These are phyloP conservation scores for Tillandsia fasciculata DNA, from an alignment of 176 grass and related monocot species.

Conservation along the genomic window DNA sequence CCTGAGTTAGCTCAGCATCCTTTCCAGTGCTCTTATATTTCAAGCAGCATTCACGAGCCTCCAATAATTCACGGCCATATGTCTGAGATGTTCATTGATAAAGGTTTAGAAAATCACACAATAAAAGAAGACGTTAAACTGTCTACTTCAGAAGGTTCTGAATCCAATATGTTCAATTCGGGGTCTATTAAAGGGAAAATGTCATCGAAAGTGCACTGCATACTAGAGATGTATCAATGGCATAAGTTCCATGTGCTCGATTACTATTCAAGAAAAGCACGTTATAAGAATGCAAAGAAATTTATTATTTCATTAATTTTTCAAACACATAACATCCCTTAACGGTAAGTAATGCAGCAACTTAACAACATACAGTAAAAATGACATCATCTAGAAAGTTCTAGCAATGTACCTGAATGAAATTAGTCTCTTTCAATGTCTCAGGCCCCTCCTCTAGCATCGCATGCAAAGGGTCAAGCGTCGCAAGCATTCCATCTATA, in stretches of 20 bases:
- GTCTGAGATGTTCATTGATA: slow-evolving; percentile 29
- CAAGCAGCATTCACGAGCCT: slow-evolving; percentile 86
- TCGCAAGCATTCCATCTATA: slow-evolving; percentile 84
- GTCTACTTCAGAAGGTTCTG: background rate
- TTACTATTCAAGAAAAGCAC: too few relatives aligned
- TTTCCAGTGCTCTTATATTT: slow-evolving; percentile 73
- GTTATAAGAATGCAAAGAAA: too few relatives aligned
- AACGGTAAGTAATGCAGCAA: background rate
- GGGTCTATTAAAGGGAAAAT: too few relatives aligned
- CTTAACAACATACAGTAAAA: background rate
- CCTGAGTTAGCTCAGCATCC: slow-evolving; percentile 96
- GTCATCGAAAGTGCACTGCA: too few relatives aligned
- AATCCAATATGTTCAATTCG: background rate
- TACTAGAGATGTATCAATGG: too few relatives aligned
- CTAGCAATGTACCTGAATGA: slow-evolving; percentile 68
- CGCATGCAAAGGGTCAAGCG: slow-evolving; percentile 84
- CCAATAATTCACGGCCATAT: slow-evolving; percentile 87
- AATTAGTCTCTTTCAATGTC: slow-evolving; percentile 78
- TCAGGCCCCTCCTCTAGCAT: slow-evolving; percentile 72
- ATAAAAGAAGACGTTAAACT: too few relatives aligned
- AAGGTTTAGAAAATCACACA: background rate
- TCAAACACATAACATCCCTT: too few relatives aligned
- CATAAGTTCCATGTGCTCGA: too few relatives aligned
- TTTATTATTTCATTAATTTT: too few relatives aligned
- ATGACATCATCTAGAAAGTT: background rate